Base-by-base conservation (phyloP, 2,329 filamentous ascomycete genomes). In the Talaromyces sp. region DNA sequence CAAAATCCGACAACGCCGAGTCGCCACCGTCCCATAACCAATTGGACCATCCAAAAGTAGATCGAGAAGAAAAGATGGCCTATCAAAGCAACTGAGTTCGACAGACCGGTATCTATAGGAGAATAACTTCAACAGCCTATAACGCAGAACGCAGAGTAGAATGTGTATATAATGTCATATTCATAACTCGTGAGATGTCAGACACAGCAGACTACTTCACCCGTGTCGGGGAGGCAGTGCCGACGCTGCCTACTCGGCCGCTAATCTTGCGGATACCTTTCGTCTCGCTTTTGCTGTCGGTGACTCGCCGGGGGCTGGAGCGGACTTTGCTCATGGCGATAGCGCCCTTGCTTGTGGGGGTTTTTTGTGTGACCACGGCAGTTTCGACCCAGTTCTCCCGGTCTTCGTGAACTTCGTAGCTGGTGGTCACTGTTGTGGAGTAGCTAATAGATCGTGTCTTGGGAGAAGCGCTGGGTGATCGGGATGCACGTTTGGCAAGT, bases 401-500 rank as follows among this genome's bases (percentile, higher is more conserved):
- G 69, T 92, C 90, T 67, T 90, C 86, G 22, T 80, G 77, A 27
- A 79, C 75, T 43, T 90, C 89, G 71, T 90, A 87, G 64, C 89
- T 84, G 27, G 85, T 78, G 41, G 83, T 82, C 71, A 88, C 88
- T 66, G 87, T 88, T 2, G 88, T 89, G 3, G 87, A 89, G 76
- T 92, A 90, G 76, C 90, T 93, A 64, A 90, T 85, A 0, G 92
- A 90, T 57, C 91, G 85, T 76, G 84, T 71, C 82, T 84, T 66
- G 81, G 85, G 39, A 84, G 90, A 63, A 85, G 90, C 69, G 85
- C 86, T 22, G 85, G 90, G 45, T 80, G 81, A 80, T 89, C 91
- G 71, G 85, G 89, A 72, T 83, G 87, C 65, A 69, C 86, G 87
- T 82, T 88, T 87, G 31, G 87, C 86, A 68, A 87, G 86, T 83